Evolutionary conservation across 169 alveolate species (phyloP).

Genomic region (Cyclospora cayetanensis): DNA sequence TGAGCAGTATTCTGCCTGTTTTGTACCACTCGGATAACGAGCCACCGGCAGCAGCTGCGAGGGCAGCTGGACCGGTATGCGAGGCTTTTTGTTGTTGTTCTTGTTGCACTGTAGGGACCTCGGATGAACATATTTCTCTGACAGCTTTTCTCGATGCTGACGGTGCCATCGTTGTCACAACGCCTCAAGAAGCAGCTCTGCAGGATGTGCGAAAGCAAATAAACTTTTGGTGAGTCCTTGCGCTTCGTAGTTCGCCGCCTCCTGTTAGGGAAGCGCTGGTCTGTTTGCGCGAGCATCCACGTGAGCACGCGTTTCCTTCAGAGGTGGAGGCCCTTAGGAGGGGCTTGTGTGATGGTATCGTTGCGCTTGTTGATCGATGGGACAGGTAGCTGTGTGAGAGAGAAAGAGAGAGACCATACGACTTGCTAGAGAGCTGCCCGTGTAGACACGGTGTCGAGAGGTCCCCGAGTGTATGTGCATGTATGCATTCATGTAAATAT

Average conservation of each 20-base stretch:
- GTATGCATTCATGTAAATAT: background rate
- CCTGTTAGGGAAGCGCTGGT: background rate
- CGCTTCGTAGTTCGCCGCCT: background rate
- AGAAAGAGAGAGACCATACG: background rate
- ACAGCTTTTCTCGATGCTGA: conserved; percentile 87
- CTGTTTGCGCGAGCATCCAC: background rate
- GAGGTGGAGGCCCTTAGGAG: background rate
- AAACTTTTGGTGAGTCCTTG: conserved; percentile 85
- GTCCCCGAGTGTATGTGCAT: background rate
- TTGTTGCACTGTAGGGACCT: conserved; percentile 84
- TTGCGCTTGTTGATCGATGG: background rate
- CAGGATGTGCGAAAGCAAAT: conserved; percentile 95
- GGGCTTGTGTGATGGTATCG: background rate
- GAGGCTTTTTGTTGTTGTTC: background rate
- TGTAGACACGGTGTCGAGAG: background rate
- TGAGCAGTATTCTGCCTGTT: no score
- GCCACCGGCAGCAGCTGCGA: no score
- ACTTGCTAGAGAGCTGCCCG: background rate
- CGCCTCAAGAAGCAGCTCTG: conserved; percentile 92
- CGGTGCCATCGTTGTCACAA: conserved; percentile 82
- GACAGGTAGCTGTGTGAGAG: background rate
- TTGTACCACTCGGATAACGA: no score
- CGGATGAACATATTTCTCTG: conserved; percentile 98
- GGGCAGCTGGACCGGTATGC: no score
- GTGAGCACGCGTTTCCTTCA: background rate